Evolutionary conservation across 2,329 filamentous ascomycete genomes (phyloP), one percentile per base, ranked within the genome.

Genomic region (Nemania abortiva): DNA sequence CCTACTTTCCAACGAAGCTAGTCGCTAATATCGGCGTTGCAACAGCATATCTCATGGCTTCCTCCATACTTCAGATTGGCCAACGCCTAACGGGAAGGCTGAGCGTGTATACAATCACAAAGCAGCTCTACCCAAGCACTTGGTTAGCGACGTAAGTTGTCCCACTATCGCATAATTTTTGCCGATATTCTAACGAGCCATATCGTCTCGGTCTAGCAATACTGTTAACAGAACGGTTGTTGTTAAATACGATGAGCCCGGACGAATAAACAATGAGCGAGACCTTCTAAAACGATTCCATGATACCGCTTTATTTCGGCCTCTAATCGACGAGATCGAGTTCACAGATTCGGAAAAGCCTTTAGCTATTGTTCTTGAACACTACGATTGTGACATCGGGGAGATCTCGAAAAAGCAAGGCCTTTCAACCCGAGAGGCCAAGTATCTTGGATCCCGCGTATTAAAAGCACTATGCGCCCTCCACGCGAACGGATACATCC

Each of bases 31-130:
- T 37, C 6, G 11, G 34, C 24, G 24, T 27, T 27, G 24, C 34
- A 37, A 37, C 34, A 37, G 34, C 34, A 52, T 29, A 52, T 29
- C 49, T 52, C 22, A 27, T 52, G 49, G 49, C 49, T 29, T 52
- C 49, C 49, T 52, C 49, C 22, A 18, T 52, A 52, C 49, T 52
- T 52, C 49, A 52, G 49, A 52, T 52, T 52, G 49, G 49, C 49
- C 49, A 52, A 29, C 22, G 49, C 24, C 24, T 52, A 15, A 52
- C 27, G 49, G 49, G 22, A 27, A 20, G 49, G 49, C 22, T 52
- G 49, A 52, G 49, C 49, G 49, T 52, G 49, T 52, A 52, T 52
- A 52, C 49, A 13, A 52, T 52, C 49, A 52, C 49, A 52, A 52
- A 52, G 10, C 49, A 52, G 49, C 49, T 52, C 20, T 52, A 52